Base-by-base conservation (phyloP, 768 basidiomycete genomes). In the Trametes cingulata region DNA sequence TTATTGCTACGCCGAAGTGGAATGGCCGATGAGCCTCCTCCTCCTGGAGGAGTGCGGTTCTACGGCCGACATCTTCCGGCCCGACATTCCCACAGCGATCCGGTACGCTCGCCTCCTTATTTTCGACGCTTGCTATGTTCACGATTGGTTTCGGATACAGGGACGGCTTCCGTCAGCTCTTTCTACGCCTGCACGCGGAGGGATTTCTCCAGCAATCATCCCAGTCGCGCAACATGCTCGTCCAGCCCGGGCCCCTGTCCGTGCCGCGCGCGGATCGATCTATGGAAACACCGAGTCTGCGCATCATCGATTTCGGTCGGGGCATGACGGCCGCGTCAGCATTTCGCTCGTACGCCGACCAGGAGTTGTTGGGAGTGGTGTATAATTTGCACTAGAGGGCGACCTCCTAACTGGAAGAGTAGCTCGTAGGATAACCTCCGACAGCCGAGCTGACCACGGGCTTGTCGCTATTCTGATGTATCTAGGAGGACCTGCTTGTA, bases 231-330 rank as follows among this genome's bases (percentile, higher is more conserved):
- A 83, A 83, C 62, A 71, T 82, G 37, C 67, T 82, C 35, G 67
- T 75, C 13, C 80, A 83, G 51, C 66, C 65, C 0, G 80, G 81
- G 0, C 77, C 76, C 19, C 71, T 79, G 45, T 74, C 73, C 6
- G 66, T 63, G 19, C 71, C 72, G 1, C 72, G 68, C 1, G 27
- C 13, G 2, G 39, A 65, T 43, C 74, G 77, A 9, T 71, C 73
- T 6, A 8, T 65, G 29, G 17, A 61, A 7, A 47, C 61, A 2
- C 75, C 76, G 5, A 75, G 73, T 46, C 84, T 80, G 62, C 74
- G 82, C 15, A 48, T 84, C 60, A 81, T 84, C 51, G 82, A 84
- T 64, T 82, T 82, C 39, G 82, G 82, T 13, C 73, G 81, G 6
- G 67, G 60, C 9, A 22, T 45, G 45, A 52, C 59, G 22, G 17